Conservation (phyloP, 495 filamentous ascomycete genomes). For the Penicillium dipodomyicola region DNA sequence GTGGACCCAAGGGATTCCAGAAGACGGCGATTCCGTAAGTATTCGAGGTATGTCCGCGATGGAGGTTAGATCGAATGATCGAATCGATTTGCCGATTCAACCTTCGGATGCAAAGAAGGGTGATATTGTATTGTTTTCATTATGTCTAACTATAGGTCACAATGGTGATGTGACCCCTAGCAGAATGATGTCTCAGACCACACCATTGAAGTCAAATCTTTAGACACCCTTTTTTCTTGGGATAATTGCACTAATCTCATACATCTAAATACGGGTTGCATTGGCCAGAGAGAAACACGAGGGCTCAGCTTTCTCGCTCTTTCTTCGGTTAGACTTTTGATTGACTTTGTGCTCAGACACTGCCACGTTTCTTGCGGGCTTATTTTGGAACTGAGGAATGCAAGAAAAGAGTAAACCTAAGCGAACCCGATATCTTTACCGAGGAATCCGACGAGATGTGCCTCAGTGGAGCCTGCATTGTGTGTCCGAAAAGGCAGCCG, state of each 20-base stretch:
- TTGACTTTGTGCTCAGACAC: slow-evolving; percentile 9
- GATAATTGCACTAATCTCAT: neutral
- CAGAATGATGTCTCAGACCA: slow-evolving; percentile 1
- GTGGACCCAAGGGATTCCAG: slow-evolving; percentile 24
- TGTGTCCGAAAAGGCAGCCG: neutral
- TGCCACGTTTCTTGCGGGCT: slow-evolving; percentile 17
- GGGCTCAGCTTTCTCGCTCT: neutral
- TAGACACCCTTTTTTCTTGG: neutral
- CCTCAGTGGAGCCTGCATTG: neutral
- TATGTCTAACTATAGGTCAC: neutral
- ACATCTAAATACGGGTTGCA: neutral
- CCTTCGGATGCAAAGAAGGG: neutral
- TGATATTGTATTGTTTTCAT: slow-evolving; percentile 1
- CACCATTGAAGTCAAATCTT: too few relatives aligned
- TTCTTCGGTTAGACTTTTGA: neutral
- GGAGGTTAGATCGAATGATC: neutral
- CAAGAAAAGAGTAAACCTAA: slow-evolving; percentile 2
- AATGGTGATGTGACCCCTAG: slow-evolving; percentile 4
- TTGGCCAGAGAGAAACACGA: neutral
- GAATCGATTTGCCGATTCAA: neutral
- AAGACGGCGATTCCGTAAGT: slow-evolving; percentile 8
- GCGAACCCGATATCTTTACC: neutral
- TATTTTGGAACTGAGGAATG: slow-evolving; percentile 14
- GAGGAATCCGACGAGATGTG: slow-evolving; percentile 1
- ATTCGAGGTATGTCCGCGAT: slow-evolving; percentile 7